Conservation (phyloP, 1,284 basidiomycete genomes). For the Sphaerobolus stellatus region DNA sequence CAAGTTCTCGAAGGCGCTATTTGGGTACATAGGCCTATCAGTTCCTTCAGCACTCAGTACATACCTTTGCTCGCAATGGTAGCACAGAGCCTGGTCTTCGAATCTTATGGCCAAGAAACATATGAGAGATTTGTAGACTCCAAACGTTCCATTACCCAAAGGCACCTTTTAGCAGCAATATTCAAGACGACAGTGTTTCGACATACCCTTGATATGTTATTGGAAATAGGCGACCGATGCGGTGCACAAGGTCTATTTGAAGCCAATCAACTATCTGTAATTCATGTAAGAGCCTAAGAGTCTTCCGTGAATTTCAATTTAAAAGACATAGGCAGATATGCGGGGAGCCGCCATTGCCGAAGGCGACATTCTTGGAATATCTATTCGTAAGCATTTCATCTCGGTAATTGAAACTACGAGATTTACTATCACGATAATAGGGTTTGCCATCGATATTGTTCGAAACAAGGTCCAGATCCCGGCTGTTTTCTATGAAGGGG, state of each 20-base stretch:
- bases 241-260: slow-evolving; percentile 30
- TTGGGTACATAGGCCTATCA: slow-evolving; percentile 34
- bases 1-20: slow-evolving; percentile 22
- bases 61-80: slow-evolving; percentile 41
- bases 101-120: slow-evolving; percentile 32
- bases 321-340: slow-evolving; percentile 31
- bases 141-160: neutral
- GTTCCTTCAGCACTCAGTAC: slow-evolving; percentile 48
- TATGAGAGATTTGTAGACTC: slow-evolving; percentile 32
- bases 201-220: slow-evolving; percentile 11
- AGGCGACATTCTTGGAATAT: slow-evolving; percentile 52
- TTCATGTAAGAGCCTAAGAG: slow-evolving; percentile 28
- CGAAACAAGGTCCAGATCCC: slow-evolving; percentile 32
- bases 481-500: slow-evolving; percentile 21
- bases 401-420: neutral
- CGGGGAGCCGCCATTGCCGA: slow-evolving; percentile 49
- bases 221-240: slow-evolving; percentile 19
- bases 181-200: slow-evolving; percentile 22
- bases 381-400: slow-evolving; percentile 37
- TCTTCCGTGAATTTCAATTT: neutral
- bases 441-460: slow-evolving; percentile 43
- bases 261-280: slow-evolving; percentile 19
- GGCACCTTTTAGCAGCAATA: slow-evolving; percentile 30
- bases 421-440: slow-evolving; percentile 32
- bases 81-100: slow-evolving; percentile 27